These are phyloP conservation scores for Vaccinium darrowii DNA, from an alignment of 148 eudicot genomes.

Conservation along the genomic window DNA sequence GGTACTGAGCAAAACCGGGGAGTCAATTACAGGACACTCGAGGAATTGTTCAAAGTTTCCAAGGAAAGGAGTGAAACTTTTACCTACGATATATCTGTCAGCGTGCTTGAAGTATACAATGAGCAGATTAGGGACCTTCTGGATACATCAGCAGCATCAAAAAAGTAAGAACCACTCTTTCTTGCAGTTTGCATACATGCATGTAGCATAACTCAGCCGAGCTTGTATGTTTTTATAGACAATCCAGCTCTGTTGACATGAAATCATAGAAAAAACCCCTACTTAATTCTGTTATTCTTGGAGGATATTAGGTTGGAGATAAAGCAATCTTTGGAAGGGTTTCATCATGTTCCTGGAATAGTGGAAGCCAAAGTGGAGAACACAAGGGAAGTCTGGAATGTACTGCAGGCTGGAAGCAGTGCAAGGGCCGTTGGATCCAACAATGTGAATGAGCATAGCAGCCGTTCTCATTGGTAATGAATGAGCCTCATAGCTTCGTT, in stretches of 20 bases:
- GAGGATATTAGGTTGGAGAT: slow-evolving; percentile 65
- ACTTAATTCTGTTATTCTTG: background rate
- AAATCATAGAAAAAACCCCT: background rate
- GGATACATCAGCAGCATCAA: slow-evolving; percentile 53
- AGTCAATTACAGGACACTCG: slow-evolving; percentile 88
- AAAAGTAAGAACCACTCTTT: slow-evolving; percentile 43
- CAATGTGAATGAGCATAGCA: slow-evolving; percentile 94
- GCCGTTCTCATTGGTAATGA: slow-evolving; percentile 89
- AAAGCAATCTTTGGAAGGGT: slow-evolving; percentile 85
- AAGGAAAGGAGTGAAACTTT: slow-evolving; percentile 63
- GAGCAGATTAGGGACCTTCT: slow-evolving; percentile 91
- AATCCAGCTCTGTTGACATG: background rate
- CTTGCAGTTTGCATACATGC: background rate
- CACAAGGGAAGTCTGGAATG: slow-evolving; percentile 78
- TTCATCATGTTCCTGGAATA: slow-evolving; percentile 82
- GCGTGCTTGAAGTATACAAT: slow-evolving; percentile 94
- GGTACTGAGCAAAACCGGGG: slow-evolving; percentile 80
- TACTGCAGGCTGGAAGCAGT: slow-evolving; percentile 79
- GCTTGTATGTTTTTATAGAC: background rate
- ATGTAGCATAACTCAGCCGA: background rate
- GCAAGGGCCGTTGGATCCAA: slow-evolving; percentile 93
- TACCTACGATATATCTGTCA: slow-evolving; percentile 71
- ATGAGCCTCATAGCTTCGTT: background rate
- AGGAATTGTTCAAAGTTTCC: slow-evolving; percentile 67
- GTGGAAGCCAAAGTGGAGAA: slow-evolving; percentile 82